Conservation (phyloP, 2,329 filamentous ascomycete genomes). For the Penicillium sp. region DNA sequence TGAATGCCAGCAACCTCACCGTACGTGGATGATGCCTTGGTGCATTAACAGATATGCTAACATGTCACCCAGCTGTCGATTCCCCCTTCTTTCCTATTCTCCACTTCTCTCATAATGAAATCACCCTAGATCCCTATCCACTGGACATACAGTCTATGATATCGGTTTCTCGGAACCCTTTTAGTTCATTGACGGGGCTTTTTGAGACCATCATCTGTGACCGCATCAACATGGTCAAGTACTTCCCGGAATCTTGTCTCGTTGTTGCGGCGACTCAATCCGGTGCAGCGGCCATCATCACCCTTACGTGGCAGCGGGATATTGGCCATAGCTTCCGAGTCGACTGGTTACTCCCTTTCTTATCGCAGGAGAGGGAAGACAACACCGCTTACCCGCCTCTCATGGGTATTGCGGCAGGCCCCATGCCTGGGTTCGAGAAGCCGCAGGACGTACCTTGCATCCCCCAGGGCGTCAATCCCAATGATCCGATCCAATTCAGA, state of each 20-base stretch:
- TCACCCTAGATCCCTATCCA: slow-evolving; percentile 37
- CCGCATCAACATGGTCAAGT: slow-evolving; percentile 56
- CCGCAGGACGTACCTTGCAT: slow-evolving; percentile 36
- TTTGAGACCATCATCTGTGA: slow-evolving; percentile 35
- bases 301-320: slow-evolving; percentile 44
- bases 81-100: slow-evolving; percentile 40
- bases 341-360: slow-evolving; percentile 55
- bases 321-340: slow-evolving; percentile 50
- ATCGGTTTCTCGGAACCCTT: slow-evolving; percentile 31
- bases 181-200: slow-evolving; percentile 28
- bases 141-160: slow-evolving; percentile 28
- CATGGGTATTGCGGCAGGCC: slow-evolving; percentile 55
- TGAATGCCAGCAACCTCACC: slow-evolving; percentile 12
- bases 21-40: slow-evolving; percentile 8
- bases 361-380: slow-evolving; percentile 46
- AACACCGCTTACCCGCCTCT: slow-evolving; percentile 46
- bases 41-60: neutral
- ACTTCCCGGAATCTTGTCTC: slow-evolving; percentile 58
- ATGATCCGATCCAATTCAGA: slow-evolving; percentile 20
- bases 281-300: slow-evolving; percentile 54
- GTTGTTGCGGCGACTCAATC: slow-evolving; percentile 57
- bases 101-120: slow-evolving; percentile 42
- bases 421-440: slow-evolving; percentile 51
- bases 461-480: slow-evolving; percentile 23
- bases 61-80: slow-evolving; percentile 15